Conservation (phyloP, 805 yeast species). For the Naumovozyma dairenensis region DNA sequence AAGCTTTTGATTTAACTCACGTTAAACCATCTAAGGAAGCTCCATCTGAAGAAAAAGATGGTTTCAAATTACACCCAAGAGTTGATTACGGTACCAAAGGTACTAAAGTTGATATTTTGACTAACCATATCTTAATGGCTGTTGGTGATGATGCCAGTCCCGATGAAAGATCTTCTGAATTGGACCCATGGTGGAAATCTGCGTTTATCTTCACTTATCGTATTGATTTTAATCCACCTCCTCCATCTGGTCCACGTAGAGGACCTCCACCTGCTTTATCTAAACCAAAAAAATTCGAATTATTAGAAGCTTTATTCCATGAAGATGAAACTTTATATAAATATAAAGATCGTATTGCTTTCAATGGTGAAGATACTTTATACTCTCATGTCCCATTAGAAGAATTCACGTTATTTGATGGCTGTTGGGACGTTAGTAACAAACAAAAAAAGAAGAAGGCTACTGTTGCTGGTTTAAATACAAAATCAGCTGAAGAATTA, state of each 20-base stretch:
- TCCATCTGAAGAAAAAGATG: constrained; percentile 4
- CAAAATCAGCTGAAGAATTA: background rate
- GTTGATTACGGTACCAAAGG: constrained; percentile 19
- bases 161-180: constrained; percentile 1
- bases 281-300: constrained; percentile 14
- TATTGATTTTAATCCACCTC: constrained; percentile 9
- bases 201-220: constrained; percentile 15
- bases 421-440: constrained; percentile 18
- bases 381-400: constrained; percentile 17
- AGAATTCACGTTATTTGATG: constrained; percentile 17
- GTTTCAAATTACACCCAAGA: constrained; percentile 9
- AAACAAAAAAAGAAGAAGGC: constrained; percentile 9
- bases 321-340: constrained; percentile 14
- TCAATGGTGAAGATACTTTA: constrained; percentile 19
- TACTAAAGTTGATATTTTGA: constrained; percentile 16
- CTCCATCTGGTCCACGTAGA: background rate
- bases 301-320: constrained; percentile 13
- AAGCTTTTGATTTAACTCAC: constrained; percentile 8
- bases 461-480: constrained; percentile 1
- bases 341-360: constrained; percentile 14
- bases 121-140: constrained; percentile 12
- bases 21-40: constrained; percentile 1
- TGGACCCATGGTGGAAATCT: constrained; percentile 15
- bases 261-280: constrained; percentile 11
- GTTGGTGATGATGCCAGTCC: constrained; percentile 11